Conservation (phyloP, 768 basidiomycete species). For the Amanita molliuscula region DNA sequence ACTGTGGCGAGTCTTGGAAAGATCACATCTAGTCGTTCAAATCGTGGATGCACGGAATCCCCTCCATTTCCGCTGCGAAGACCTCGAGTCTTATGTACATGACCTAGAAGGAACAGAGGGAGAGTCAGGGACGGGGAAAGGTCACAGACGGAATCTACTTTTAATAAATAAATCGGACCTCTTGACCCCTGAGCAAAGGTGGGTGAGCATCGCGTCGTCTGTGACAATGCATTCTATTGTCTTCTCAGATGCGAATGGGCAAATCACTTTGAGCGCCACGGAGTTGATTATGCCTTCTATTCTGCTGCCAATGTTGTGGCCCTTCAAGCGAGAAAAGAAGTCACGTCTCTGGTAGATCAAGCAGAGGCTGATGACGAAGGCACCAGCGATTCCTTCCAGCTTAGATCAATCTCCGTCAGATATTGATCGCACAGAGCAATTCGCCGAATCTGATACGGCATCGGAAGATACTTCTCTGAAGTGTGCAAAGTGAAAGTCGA, state of each 20-base stretch:
- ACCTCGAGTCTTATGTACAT: slow-evolving; percentile 75
- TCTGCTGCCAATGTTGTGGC: slow-evolving; percentile 85
- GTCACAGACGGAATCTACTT: slow-evolving; percentile 64
- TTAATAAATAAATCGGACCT: slow-evolving; percentile 96
- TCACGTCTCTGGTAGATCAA: slow-evolving; percentile 17
- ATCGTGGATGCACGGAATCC: slow-evolving; percentile 97
- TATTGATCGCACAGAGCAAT: slow-evolving; percentile 16
- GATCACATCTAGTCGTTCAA: slow-evolving; percentile 89
- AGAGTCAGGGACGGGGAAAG: slow-evolving; percentile 66
- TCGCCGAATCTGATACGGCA: slow-evolving; percentile 16
- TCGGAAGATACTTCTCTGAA: slow-evolving; percentile 39
- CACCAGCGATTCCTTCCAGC: background rate
- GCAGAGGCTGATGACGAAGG: slow-evolving; percentile 5
- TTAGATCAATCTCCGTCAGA: slow-evolving; percentile 1
- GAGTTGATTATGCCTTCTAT: slow-evolving; percentile 82
- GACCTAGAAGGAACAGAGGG: slow-evolving; percentile 82
- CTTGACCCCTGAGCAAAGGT: slow-evolving; percentile 82
- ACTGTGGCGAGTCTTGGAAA: slow-evolving; percentile 93
- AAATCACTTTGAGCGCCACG: slow-evolving; percentile 74
- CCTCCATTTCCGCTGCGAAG: slow-evolving; percentile 83
- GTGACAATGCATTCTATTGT: background rate
- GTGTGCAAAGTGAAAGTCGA: slow-evolving; percentile 36
- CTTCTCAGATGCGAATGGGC: slow-evolving; percentile 71
- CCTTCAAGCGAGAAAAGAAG: slow-evolving; percentile 60
- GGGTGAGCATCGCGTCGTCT: background rate